Evolutionary conservation across 2,329 filamentous ascomycete species (phyloP), one percentile per base, ranked within the genome.

Genomic region (Colletotrichum siamense): DNA sequence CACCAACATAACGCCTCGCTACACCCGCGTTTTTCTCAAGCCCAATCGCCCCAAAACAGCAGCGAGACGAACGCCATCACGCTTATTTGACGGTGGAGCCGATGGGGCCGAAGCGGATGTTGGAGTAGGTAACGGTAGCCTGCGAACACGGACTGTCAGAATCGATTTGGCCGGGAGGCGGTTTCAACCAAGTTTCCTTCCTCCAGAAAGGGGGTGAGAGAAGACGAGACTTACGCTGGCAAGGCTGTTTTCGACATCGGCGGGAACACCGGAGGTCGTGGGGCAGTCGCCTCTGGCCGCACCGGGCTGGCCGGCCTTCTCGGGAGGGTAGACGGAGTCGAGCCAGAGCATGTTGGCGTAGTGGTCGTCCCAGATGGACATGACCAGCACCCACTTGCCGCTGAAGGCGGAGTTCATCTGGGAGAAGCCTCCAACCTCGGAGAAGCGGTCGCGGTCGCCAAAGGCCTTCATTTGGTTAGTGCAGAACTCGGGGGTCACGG

Each of bases 331-430:
- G 81, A 85, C 88, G 77, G 88, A 89, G 86, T 94, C 92, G 79
- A 95, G 89, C 93, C 93, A 94, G 79, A 93, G 89, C 92, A 94
- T 94, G 85, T 92, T 88, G 80, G 89, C 85, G 71, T 88, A 84
- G 83, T 93, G 89, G 77, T 88, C 86, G 75, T 86, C 83, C 89
- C 89, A 91, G 75, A 92, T 85, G 28, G 87, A 89, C 87, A 94
- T 88, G 79, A 93, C 92, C 16, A 94, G 87, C 49, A 93, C 92
- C 90, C 94, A 92, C 44, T 91, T 92, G 36, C 87, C 79, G 8
- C 83, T 82, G 55, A 94, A 84, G 28, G 91, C 92, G 2, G 85
- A 82, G 77, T 88, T 87, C 88, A 94, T 91, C 57, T 83, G 84
- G 8, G 85, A 81, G 77, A 92, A 82, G 26, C 92, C 93, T 67